These are phyloP conservation scores for Backusella psychrophila DNA, from an alignment of 192 early-diverging fungal genomes.

Conservation along the genomic window DNA sequence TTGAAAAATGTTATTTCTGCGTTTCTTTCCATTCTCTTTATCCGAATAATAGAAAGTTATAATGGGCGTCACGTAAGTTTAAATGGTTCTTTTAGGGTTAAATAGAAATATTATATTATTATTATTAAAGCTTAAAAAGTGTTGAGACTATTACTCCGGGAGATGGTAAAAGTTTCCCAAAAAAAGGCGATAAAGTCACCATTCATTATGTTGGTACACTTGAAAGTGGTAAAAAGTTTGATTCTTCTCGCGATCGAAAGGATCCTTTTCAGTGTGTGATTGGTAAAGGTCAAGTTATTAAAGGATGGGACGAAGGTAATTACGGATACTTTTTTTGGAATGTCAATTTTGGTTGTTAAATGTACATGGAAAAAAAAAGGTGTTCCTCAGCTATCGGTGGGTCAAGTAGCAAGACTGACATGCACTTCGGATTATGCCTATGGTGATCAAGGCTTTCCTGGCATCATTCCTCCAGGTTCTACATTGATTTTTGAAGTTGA, in stretches of 20 bases:
- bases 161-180: conserved; percentile 54
- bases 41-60: not conserved
- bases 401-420: conserved; percentile 81
- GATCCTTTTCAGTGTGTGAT: conserved; percentile 86
- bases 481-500: conserved; percentile 40
- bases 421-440: conserved; percentile 79
- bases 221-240: conserved; percentile 77
- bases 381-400: conserved; percentile 92
- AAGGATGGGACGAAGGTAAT: conserved; percentile 61
- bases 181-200: conserved; percentile 62
- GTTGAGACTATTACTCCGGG: conserved; percentile 39
- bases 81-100: not conserved
- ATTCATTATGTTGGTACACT: conserved; percentile 69
- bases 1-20: not conserved
- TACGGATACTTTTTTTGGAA: not conserved
- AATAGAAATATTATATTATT: not conserved
- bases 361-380: conserved; percentile 48
- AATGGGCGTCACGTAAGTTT: conserved; percentile 1
- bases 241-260: conserved; percentile 82
- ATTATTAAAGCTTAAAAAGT: conserved; percentile 1
- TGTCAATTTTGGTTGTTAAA: not conserved
- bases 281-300: conserved; percentile 93
- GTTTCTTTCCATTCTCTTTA: not conserved
- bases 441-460: conserved; percentile 34
- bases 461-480: conserved; percentile 35